Conservation (phyloP, 2,329 filamentous ascomycete genomes). For the Tolypocladium amazonense region DNA sequence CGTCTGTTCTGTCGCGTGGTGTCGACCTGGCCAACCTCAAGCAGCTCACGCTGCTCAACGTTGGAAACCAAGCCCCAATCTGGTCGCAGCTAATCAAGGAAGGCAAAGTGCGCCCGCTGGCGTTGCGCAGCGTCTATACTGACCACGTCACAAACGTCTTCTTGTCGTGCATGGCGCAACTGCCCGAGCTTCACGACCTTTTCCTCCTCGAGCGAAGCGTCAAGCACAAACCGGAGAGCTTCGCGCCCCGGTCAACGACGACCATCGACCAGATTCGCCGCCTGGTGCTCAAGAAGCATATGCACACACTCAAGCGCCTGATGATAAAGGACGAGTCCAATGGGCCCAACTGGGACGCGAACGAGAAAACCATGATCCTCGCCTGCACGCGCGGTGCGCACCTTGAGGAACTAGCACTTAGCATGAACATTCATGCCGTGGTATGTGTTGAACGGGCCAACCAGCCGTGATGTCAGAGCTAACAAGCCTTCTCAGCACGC, state of each 20-base stretch:
- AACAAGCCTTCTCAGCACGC: conserved; percentile 33
- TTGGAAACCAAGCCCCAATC: conserved; percentile 49
- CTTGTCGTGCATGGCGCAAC: conserved; percentile 39
- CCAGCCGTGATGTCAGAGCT: neutral
- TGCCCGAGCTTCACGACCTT: conserved; percentile 45
- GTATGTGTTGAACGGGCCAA: conserved; percentile 27
- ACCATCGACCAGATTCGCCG: conserved; percentile 49
- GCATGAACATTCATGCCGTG: conserved; percentile 41
- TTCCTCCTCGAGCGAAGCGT: conserved; percentile 44
- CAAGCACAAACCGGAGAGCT: conserved; percentile 41
- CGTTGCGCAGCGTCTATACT: conserved; percentile 48
- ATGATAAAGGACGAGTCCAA: conserved; percentile 48
- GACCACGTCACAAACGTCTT: conserved; percentile 50
- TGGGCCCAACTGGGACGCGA: conserved; percentile 43
- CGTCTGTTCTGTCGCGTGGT: conserved; percentile 43
- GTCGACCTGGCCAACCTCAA: conserved; percentile 47
- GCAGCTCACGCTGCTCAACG: conserved; percentile 50
- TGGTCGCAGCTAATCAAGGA: conserved; percentile 47
- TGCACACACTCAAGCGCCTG: conserved; percentile 39
- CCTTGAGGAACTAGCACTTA: conserved; percentile 45
- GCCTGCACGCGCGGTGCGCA: conserved; percentile 37
- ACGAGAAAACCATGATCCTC: conserved; percentile 42
- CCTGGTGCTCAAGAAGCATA: conserved; percentile 46
- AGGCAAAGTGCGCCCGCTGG: conserved; percentile 38
- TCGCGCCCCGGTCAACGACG: conserved; percentile 37